Conservation (phyloP, 2,329 filamentous ascomycete species). For the Fusarium devonianum region DNA sequence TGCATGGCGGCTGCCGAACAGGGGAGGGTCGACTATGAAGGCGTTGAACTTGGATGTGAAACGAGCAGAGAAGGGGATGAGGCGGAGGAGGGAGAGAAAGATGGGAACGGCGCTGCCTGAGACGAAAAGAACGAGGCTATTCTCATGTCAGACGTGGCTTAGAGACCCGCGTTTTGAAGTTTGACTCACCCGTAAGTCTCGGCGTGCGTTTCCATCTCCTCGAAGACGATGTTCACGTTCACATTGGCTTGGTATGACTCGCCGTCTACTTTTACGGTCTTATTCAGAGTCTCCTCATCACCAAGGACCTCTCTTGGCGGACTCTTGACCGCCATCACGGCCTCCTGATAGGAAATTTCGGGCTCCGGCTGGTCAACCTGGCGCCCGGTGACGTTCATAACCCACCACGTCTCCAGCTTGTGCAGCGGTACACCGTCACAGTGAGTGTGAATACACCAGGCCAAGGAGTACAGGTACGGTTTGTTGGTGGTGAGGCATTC, state of each 20-base stretch:
- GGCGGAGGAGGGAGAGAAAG: conserved; percentile 2
- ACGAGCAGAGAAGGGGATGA: conserved; percentile 8
- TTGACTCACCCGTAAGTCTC: conserved; percentile 1
- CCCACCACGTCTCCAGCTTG: conserved; percentile 11
- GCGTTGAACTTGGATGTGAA: conserved; percentile 22
- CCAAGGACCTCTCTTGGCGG: conserved; percentile 1
- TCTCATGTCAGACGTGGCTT: too few species aligned
- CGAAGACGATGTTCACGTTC: background rate
- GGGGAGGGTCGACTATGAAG: conserved; percentile 30
- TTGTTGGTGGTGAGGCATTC: conserved; percentile 10
- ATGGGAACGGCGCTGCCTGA: background rate
- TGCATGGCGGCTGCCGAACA: conserved; percentile 25
- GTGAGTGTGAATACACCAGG: conserved; percentile 17
- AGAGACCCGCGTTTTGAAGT: background rate
- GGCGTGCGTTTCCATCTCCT: background rate
- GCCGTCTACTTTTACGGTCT: background rate
- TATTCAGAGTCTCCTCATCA: background rate
- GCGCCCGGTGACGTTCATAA: conserved; percentile 2
- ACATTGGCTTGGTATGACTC: background rate
- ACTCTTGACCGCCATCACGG: background rate
- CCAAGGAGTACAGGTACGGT: conserved; percentile 15
- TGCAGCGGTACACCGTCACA: background rate
- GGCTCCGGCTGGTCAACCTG: background rate
- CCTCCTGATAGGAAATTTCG: conserved; percentile 9
- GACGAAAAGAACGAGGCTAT: background rate